Evolutionary conservation across 2,329 filamentous ascomycete species (phyloP).

Genomic region (Metarhizium rileyi): DNA sequence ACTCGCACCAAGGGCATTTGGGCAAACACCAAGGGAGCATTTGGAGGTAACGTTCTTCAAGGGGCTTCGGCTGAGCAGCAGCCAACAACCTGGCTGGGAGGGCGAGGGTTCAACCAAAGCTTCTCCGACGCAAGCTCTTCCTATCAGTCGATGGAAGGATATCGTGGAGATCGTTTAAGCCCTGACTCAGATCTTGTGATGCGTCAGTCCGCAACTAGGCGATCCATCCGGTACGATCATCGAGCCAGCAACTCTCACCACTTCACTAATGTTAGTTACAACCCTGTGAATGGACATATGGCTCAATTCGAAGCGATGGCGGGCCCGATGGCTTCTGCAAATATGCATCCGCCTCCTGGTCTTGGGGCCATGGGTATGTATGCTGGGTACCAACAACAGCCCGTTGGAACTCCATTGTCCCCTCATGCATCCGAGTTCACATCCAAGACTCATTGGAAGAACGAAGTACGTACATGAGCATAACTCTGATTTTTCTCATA

Average conservation of each 20-base stretch:
- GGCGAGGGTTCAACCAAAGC: conserved; percentile 26
- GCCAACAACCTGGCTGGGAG: conserved; percentile 34
- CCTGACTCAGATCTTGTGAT: conserved; percentile 39
- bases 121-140: conserved; percentile 31
- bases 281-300: conserved; percentile 17
- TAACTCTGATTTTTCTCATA: not conserved
- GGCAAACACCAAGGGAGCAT: conserved; percentile 37
- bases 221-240: conserved; percentile 37
- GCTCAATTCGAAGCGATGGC: conserved; percentile 27
- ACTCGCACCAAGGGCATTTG: conserved; percentile 47
- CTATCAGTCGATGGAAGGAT: conserved; percentile 29
- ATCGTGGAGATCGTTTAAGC: conserved; percentile 35
- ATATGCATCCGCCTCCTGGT: conserved; percentile 24
- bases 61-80: conserved; percentile 26
- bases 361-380: conserved; percentile 32
- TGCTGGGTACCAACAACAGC: conserved; percentile 42
- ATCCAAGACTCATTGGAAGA: conserved; percentile 44
- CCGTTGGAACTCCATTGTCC: conserved; percentile 57
- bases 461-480: conserved; percentile 32
- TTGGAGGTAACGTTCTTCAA: conserved; percentile 24
- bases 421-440: conserved; percentile 69
- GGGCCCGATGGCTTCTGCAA: conserved; percentile 22
- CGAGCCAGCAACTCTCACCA: conserved; percentile 28
- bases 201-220: conserved; percentile 33
- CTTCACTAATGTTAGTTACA: conserved; percentile 24